Conservation (phyloP, 1,284 basidiomycete genomes). For the Marasmius fiardii region DNA sequence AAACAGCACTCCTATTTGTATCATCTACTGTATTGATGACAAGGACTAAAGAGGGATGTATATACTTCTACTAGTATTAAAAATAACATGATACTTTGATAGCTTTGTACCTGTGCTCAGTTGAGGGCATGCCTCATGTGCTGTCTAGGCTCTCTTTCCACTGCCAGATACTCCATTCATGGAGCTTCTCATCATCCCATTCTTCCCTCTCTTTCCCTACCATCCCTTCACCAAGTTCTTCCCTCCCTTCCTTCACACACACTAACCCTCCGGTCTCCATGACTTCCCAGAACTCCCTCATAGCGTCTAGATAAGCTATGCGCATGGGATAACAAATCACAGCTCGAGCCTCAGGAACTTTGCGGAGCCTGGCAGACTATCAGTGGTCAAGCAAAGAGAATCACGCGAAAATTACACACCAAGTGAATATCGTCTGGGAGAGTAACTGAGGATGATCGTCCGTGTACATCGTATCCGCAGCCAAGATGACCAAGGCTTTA, state of each 20-base stretch:
- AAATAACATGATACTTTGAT: no score
- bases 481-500: background rate
- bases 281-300: conserved; percentile 1
- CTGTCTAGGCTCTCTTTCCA: background rate
- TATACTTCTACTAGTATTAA: no score
- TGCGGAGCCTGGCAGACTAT: background rate
- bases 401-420: background rate
- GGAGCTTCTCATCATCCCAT: conserved; percentile 1
- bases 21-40: no score
- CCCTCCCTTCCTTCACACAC: background rate
- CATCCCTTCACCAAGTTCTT: background rate
- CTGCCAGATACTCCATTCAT: conserved; percentile 4
- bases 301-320: background rate
- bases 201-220: background rate
- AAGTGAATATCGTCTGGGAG: conserved; percentile 1
- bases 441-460: conserved; percentile 2
- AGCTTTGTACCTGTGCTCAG: no score
- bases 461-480: conserved; percentile 3
- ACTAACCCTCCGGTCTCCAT: background rate
- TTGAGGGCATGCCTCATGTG: no score
- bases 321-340: conserved; percentile 3
- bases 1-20: no score
- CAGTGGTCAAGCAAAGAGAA: background rate
- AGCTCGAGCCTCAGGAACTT: background rate
- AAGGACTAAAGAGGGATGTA: no score